Percentiles rank a stretch among this genome's conserved stretches.
Conservation (phyloP, 1,284 basidiomycete species). For the Naganishia liquefaciens region DNA sequence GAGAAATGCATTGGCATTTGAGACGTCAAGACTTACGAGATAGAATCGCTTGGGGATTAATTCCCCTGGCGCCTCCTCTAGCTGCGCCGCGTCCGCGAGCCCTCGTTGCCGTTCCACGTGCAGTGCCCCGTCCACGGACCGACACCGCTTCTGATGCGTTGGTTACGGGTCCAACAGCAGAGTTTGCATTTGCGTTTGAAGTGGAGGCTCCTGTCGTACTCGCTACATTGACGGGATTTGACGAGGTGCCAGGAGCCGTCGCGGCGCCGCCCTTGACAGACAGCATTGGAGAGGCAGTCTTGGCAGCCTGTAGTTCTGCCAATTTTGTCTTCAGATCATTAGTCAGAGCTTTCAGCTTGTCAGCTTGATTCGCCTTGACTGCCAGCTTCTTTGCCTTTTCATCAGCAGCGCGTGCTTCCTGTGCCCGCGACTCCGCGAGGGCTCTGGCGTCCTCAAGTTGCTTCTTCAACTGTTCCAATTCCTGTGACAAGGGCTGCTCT, state of each 20-base stretch:
- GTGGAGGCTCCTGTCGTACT: not conserved
- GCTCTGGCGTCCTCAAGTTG: conserved; percentile 24
- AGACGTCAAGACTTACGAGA: conserved; percentile 3
- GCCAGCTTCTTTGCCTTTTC: conserved; percentile 30
- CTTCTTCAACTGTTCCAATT: conserved; percentile 8
- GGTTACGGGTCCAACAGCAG: not conserved
- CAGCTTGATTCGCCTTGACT: conserved; percentile 29
- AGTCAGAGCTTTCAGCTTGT: conserved; percentile 19
- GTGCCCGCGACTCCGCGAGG: conserved; percentile 13
- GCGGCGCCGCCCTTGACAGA: conserved; percentile 18
- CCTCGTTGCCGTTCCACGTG: conserved; percentile 13
- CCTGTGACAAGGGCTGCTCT: not conserved
- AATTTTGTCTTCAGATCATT: conserved; percentile 13
- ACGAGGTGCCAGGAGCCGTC: not conserved
- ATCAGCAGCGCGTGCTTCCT: conserved; percentile 25
- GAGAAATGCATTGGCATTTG: not conserved
- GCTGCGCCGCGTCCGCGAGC: conserved; percentile 12
- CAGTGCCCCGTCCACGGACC: conserved; percentile 13
- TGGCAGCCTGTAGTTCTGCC: not conserved
- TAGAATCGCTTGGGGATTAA: conserved; percentile 18
- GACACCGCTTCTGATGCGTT: not conserved
- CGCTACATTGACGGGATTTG: conserved; percentile 5
- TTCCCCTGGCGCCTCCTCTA: conserved; percentile 7
- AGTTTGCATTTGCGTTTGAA: not conserved
- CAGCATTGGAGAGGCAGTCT: conserved; percentile 7